These are phyloP conservation scores for Chaetoceros muelleri DNA, from an alignment of 108 stramenopile genomes.

Conservation along the genomic window DNA sequence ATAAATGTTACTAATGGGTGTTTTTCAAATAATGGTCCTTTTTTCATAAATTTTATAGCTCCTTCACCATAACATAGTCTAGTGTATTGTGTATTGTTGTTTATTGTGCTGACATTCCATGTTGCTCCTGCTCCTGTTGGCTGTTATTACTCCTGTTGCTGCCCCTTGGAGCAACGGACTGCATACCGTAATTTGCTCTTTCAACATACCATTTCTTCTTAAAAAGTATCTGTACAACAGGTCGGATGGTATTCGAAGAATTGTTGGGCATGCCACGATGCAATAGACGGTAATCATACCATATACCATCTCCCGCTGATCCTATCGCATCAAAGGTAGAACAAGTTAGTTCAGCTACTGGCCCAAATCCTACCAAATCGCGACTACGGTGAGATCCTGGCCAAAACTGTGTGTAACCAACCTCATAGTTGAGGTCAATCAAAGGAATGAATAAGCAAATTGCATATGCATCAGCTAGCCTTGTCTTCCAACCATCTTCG, in stretches of 20 bases:
- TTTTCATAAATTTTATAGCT: too few species aligned
- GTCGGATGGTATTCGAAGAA: constrained; percentile 13
- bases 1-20: too few species aligned
- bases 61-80: too few species aligned
- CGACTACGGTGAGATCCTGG: constrained; percentile 33
- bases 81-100: too few species aligned
- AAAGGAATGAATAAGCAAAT: constrained; percentile 50
- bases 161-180: constrained; percentile 11
- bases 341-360: constrained; percentile 27
- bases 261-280: constrained; percentile 47
- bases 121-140: too few species aligned
- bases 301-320: constrained; percentile 32
- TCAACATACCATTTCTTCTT: constrained; percentile 44
- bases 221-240: constrained; percentile 42
- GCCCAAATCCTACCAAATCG: constrained; percentile 38
- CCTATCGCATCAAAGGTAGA: constrained; percentile 27
- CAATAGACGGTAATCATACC: constrained; percentile 53
- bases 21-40: too few species aligned
- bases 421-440: constrained; percentile 37
- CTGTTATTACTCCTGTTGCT: too few species aligned
- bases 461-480: constrained; percentile 34
- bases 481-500: constrained; percentile 17
- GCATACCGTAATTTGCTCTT: constrained; percentile 36
- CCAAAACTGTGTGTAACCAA: constrained; percentile 63
- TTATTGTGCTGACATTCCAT: too few species aligned